phyloP scores from a whole-genome alignment of 306 rosid genomes.

The Comarum palustre region DNA sequence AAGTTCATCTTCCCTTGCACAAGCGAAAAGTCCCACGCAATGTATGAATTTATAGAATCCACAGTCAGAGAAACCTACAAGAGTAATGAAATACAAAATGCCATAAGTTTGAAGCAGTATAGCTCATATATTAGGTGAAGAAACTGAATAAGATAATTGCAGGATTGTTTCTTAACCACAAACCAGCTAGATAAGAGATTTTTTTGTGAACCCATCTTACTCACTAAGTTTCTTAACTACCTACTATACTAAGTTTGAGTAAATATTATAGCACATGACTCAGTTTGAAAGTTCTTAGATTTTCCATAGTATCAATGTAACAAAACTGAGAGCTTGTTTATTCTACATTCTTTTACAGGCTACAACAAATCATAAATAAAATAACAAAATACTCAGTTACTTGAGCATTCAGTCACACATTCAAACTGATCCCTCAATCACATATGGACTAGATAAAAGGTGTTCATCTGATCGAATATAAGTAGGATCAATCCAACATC shows the following conservation, averaged over 20 bases:
- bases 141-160: not conserved
- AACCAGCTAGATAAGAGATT: not conserved
- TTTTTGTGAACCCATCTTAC: not conserved
- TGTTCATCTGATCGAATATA: not conserved
- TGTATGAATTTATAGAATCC: slow-evolving; percentile 77
- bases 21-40: slow-evolving; percentile 95
- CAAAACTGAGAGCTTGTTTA: not conserved
- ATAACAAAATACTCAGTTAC: not conserved
- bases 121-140: not conserved
- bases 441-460: not conserved
- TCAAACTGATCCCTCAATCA: not conserved
- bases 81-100: slow-evolving; percentile 16
- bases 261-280: not conserved
- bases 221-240: not conserved
- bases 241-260: not conserved
- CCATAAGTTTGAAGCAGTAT: slow-evolving; percentile 11
- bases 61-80: slow-evolving; percentile 69
- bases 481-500: slow-evolving; percentile 3
- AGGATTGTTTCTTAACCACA: not conserved
- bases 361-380: not conserved
- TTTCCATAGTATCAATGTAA: not conserved
- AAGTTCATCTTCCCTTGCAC: slow-evolving; percentile 81
- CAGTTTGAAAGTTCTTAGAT: not conserved
- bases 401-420: not conserved
- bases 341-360: not conserved